phyloP scores from a whole-genome alignment of 106 monocot genomes.

The Triglochin maritima region DNA sequence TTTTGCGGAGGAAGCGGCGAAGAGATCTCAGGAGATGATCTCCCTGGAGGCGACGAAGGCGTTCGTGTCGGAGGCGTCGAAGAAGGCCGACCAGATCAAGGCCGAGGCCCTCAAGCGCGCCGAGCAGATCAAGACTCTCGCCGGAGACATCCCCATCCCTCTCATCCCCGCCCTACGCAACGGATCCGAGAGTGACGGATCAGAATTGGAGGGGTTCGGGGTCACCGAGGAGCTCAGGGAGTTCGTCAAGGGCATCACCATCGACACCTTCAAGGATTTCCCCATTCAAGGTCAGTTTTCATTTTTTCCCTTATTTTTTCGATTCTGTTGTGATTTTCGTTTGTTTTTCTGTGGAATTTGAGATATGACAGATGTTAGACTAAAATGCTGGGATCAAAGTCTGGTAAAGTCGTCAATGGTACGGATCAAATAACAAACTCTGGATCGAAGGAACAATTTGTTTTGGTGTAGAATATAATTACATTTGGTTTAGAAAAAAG shows the following conservation, averaged over 20 bases:
- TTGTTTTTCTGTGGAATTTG: neutral
- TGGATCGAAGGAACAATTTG: too few relatives aligned
- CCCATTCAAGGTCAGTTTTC: constrained; percentile 64
- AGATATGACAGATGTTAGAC: too few relatives aligned
- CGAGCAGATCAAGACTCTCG: constrained; percentile 77
- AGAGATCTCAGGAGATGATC: constrained; percentile 56
- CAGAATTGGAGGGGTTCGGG: constrained; percentile 63
- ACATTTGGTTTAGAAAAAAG: too few relatives aligned
- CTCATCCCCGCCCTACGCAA: neutral
- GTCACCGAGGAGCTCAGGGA: constrained; percentile 85
- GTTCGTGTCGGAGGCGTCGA: constrained; percentile 60
- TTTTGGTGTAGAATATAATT: too few relatives aligned
- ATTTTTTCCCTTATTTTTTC: too few relatives aligned
- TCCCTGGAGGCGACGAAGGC: constrained; percentile 58
- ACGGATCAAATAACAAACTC: too few relatives aligned
- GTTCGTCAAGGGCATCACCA: constrained; percentile 80
- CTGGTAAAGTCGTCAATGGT: too few relatives aligned
- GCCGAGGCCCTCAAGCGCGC: constrained; percentile 49
- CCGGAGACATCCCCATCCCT: constrained; percentile 54
- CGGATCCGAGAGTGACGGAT: neutral
- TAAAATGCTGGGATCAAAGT: too few relatives aligned
- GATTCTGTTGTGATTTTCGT: neutral
- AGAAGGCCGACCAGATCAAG: constrained; percentile 44
- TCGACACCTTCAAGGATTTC: constrained; percentile 81
- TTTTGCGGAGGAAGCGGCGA: constrained; percentile 90